Base-by-base conservation (phyloP, 148 eudicot species). In the Heliamphora exappendiculata region DNA sequence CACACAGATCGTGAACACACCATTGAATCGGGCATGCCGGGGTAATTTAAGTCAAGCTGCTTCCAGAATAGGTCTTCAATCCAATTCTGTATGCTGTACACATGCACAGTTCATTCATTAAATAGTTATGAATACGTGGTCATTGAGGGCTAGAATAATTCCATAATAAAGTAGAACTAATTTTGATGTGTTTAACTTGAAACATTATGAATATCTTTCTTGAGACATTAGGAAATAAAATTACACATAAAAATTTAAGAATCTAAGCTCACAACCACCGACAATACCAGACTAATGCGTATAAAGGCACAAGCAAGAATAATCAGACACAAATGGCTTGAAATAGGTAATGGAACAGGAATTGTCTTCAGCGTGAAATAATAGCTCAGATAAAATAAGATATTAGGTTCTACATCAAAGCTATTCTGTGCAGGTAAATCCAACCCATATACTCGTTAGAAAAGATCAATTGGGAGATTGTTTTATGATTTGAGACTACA, bases 1-100 rank as follows among this genome's bases (percentile, higher is more conserved):
- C 63, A 19, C 10, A 12, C 37, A 17, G 51, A 22, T 0, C 4
- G 75, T 73, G 41, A 22, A 70, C 65, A 57, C 71, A 91, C 99
- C 97, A 88, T 93, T 41, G 97, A 94, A 80, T 85, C 87, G 64
- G 93, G 86, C 84, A 82, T 82, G 67, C 89, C 94, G 49, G 99
- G 99, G 69, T 91, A 95, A 58, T 89, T 79, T 31, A 88, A 77
- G 84, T 93, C 94, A 75, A 95, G 96, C 79, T 95, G 94, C 84
- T 92, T 95, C 99, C 97, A 95, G 87, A 79, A 95, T 81, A 95
- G 78, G 84, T 95, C 99, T 86, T 87, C 96, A 64, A 95, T 76
- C 99, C 99, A 95, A 72, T 95, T 95, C 84, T 85, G 91, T 78
- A 94, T 83, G 79, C 98, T 94, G 89, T 55, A 79, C 53, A 47